These are phyloP conservation scores for Sequoiadendron giganteum DNA, from an alignment of 75 land plant genomes.

Conservation along the genomic window DNA sequence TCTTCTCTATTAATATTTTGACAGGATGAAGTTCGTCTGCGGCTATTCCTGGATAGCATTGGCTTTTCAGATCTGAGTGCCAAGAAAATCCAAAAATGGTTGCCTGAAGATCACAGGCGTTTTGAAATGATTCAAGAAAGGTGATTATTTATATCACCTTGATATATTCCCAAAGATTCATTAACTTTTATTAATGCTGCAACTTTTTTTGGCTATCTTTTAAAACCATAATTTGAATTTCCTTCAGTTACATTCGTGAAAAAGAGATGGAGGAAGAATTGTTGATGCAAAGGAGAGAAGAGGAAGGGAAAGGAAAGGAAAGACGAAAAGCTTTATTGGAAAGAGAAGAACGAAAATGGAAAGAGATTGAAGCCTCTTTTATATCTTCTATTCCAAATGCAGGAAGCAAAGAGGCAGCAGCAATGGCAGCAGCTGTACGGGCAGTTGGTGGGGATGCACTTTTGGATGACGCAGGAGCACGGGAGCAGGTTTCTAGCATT, in stretches of 20 bases:
- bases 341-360: conserved; percentile 96
- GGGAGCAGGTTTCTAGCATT: conserved; percentile 87
- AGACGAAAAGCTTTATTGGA: conserved; percentile 89
- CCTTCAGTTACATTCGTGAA: conserved; percentile 87
- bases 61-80: conserved; percentile 97
- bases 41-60: conserved; percentile 94
- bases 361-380: conserved; percentile 93
- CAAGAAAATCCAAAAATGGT: conserved; percentile 94
- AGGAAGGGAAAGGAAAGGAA: conserved; percentile 99
- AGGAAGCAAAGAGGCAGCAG: conserved; percentile 94
- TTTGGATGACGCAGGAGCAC: conserved; percentile 84
- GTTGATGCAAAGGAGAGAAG: conserved; percentile 94
- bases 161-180: neutral
- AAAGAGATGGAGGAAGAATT: conserved; percentile 98
- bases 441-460: conserved; percentile 96
- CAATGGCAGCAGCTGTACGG: conserved; percentile 99
- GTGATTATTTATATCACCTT: conserved; percentile 26
- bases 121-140: conserved; percentile 97
- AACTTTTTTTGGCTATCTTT: neutral
- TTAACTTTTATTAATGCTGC: neutral
- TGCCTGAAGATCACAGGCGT: conserved; percentile 94
- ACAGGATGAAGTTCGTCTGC: conserved; percentile 97
- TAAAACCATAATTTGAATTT: neutral
- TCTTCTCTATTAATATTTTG: neutral
- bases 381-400: conserved; percentile 95